Conservation (phyloP, 108 stramenopile species). For the Cylindrotheca fusiformis region DNA sequence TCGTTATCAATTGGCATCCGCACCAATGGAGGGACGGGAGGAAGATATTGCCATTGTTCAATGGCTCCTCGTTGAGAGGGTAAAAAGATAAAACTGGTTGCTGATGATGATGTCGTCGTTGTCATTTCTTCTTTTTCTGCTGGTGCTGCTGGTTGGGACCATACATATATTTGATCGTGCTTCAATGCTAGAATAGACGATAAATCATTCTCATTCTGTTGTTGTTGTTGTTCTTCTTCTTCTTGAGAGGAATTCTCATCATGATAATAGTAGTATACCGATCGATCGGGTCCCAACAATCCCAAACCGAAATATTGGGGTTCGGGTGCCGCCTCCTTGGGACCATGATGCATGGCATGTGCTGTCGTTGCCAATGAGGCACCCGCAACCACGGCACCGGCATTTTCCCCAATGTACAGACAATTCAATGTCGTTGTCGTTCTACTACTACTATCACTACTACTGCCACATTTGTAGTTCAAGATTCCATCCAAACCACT, state of each 20-base stretch:
- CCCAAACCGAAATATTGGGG: conserved; percentile 21
- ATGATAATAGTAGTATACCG: background rate
- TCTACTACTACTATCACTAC: background rate
- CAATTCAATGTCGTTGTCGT: background rate
- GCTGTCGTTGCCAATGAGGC: conserved; percentile 6
- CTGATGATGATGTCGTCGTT: too few relatives aligned
- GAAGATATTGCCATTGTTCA: background rate
- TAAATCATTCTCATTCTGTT: background rate
- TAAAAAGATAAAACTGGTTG: conserved; percentile 19
- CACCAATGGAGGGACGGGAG: conserved; percentile 10
- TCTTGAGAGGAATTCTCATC: background rate
- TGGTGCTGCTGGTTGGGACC: conserved; percentile 5
- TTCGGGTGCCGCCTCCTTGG: conserved; percentile 9
- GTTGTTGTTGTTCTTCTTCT: background rate
- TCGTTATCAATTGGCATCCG: background rate
- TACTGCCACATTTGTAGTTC: conserved; percentile 3
- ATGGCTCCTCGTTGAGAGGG: conserved; percentile 12
- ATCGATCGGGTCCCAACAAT: conserved; percentile 16
- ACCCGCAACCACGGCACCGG: conserved; percentile 22
- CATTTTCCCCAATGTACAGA: conserved; percentile 25
- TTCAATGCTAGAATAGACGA: background rate
- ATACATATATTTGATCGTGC: conserved; percentile 18
- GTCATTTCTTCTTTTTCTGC: background rate
- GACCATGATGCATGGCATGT: background rate
- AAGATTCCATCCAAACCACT: conserved; percentile 26